Evolutionary conservation across 2,329 filamentous ascomycete genomes (phyloP), one percentile per base, ranked within the genome.

Genomic region (Calcarisporium arbuscula): DNA sequence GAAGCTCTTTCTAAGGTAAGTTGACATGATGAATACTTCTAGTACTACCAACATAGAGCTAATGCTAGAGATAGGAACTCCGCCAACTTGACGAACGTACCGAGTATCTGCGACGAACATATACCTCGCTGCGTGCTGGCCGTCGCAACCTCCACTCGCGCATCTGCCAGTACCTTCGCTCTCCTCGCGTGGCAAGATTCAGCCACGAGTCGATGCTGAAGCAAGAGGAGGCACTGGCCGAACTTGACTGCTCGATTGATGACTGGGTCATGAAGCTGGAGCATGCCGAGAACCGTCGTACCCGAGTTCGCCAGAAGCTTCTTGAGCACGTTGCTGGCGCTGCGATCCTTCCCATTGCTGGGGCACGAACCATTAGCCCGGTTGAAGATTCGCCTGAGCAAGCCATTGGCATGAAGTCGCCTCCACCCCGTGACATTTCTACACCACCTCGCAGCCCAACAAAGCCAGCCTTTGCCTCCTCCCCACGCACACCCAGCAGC

Each of bases 231-330:
- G 82, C 82, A 2, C 67, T 90, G 9, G 76, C 79, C 2, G 84
- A 88, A 54, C 72, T 90, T 6, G 84, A 90, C 51, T 64, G 71
- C 12, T 84, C 80, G 4, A 89, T 90, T 43, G 85, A 89, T 49
- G 82, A 87, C 52, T 89, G 85, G 80, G 77, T 85, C 31, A 68
- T 63, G 47, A 89, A 89, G 61, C 72, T 89, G n/a, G 85, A 89
- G 51, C 74, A 82, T 43, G 82, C 83, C 8, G 85, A 90, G 57
- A 86, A 88, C 53, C 71, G 85, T 50, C 77, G 84, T 26, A 80
- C 78, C 12, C 72, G 82, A 6, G 77, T 90, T 28, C 74, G 83
- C 23, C 83, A 89, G 54, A 90, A 88, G 66, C 66, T 90, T 10
- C 71, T 90, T 4, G 84, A 90, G 58, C 85, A 90, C 51, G 79